Percentiles rank a stretch among this genome's conserved stretches.
phyloP scores from a whole-genome alignment of 768 basidiomycete genomes.

The Leccinum disarticulatum region DNA sequence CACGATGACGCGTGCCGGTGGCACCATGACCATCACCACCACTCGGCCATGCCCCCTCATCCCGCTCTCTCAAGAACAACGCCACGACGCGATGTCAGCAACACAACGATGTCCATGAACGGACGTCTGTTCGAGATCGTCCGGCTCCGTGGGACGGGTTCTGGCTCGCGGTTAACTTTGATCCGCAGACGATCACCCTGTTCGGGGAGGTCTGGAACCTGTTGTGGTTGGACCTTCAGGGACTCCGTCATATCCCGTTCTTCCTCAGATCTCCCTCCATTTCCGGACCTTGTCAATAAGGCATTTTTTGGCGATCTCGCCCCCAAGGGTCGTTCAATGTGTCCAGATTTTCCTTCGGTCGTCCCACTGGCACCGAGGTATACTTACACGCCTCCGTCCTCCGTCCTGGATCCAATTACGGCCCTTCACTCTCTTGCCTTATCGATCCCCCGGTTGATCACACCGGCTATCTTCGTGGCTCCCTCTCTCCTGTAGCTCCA shows the following conservation, averaged over 20 bases:
- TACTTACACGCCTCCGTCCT: background rate
- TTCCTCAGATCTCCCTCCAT: slow-evolving; percentile 28
- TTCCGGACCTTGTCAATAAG: slow-evolving; percentile 25
- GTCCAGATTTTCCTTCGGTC: slow-evolving; percentile 7
- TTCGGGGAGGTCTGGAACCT: no score
- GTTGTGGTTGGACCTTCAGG: no score
- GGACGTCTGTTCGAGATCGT: no score
- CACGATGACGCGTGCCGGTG: no score
- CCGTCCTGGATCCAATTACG: slow-evolving; percentile 10
- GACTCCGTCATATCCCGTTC: slow-evolving; percentile 17
- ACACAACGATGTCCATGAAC: no score
- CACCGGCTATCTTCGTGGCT: slow-evolving; percentile 10
- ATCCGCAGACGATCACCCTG: no score
- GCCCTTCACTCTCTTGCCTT: slow-evolving; percentile 8
- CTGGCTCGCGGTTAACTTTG: no score
- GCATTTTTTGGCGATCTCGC: slow-evolving; percentile 23
- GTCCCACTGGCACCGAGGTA: background rate
- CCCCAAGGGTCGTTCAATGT: slow-evolving; percentile 6
- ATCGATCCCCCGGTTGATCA: slow-evolving; percentile 11
- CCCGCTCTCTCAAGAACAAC: no score
- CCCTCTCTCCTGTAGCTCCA: background rate
- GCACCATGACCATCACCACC: no score
- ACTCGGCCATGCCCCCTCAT: no score
- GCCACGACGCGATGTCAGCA: no score
- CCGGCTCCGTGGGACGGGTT: no score